phyloP scores from a whole-genome alignment of 2,329 filamentous ascomycete genomes.

The Aspergillus puulaauensis region DNA sequence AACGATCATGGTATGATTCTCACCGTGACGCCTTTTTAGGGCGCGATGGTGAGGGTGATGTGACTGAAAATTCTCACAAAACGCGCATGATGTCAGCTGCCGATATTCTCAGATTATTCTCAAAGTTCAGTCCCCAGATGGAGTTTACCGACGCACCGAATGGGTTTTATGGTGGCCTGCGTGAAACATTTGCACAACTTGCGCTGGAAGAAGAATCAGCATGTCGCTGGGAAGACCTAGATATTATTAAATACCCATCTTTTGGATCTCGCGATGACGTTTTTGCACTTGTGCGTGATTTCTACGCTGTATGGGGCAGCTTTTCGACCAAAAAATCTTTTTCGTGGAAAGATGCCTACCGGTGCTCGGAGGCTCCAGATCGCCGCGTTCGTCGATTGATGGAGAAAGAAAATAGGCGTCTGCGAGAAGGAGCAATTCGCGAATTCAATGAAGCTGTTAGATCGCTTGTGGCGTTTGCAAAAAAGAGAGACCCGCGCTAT shows the following conservation, averaged over 20 bases:
- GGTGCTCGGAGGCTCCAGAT: constrained; percentile 82
- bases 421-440: constrained; percentile 75
- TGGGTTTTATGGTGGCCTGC: constrained; percentile 82
- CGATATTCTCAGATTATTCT: constrained; percentile 75
- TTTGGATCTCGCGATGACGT: constrained; percentile 77
- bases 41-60: constrained; percentile 51
- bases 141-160: constrained; percentile 76
- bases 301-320: constrained; percentile 77
- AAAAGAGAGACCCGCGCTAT: constrained; percentile 87
- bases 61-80: constrained; percentile 63
- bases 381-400: constrained; percentile 77
- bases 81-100: constrained; percentile 75
- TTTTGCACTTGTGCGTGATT: constrained; percentile 75
- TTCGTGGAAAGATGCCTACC: constrained; percentile 84
- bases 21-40: constrained; percentile 82
- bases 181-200: constrained; percentile 75
- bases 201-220: constrained; percentile 77
- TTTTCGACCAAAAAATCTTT: constrained; percentile 87
- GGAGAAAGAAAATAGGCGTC: constrained; percentile 91
- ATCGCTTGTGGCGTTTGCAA: constrained; percentile 81
- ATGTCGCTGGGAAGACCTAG: constrained; percentile 64
- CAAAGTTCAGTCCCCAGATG: constrained; percentile 74
- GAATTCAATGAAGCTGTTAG: constrained; percentile 93
- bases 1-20: constrained; percentile 96
- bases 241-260: constrained; percentile 68